Evolutionary conservation across 139 green algal genomes (phyloP).

Genomic region (Auxenochlorella pyrenoidosa): DNA sequence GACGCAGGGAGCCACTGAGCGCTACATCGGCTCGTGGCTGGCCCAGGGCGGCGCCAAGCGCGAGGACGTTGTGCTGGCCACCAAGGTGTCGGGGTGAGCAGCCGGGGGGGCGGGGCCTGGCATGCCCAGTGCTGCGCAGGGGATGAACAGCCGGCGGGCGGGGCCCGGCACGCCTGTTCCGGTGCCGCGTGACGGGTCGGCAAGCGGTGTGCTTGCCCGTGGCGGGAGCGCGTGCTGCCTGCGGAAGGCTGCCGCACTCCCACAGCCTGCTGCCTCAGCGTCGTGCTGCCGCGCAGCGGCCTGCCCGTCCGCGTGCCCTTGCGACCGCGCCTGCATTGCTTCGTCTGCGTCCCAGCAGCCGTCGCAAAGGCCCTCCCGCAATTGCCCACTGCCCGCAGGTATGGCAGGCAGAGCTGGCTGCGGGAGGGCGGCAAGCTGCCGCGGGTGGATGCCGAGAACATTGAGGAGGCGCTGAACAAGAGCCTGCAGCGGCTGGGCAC

Average conservation of each 20-base stretch:
- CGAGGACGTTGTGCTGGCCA: constrained; percentile 83
- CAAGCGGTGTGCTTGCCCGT: constrained; percentile 56
- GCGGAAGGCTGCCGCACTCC: too few species aligned
- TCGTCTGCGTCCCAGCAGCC: too few species aligned
- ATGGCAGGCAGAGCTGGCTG: constrained; percentile 66
- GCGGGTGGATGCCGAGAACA: constrained; percentile 69
- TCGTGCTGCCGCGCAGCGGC: too few species aligned
- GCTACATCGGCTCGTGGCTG: constrained; percentile 88
- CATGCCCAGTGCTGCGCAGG: too few species aligned
- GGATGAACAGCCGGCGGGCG: neutral
- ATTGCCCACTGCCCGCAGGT: too few species aligned
- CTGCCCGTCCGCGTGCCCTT: too few species aligned
- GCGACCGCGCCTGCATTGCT: too few species aligned
- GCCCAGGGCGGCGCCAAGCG: constrained; percentile 55
- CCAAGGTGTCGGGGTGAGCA: constrained; percentile 74
- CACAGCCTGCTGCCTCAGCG: too few species aligned
- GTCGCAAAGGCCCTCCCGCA: too few species aligned
- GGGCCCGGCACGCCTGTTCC: too few species aligned
- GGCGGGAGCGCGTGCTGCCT: neutral
- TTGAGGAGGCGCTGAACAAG: constrained; percentile 75
- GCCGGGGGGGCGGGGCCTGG: neutral
- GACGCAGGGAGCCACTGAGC: constrained; percentile 85
- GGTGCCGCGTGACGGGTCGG: too few species aligned
- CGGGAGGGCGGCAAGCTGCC: constrained; percentile 57
- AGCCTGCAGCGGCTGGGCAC: constrained; percentile 74